Percentiles rank a stretch among this genome's conserved stretches.
Evolutionary conservation across 352 stramenopile genomes (phyloP).

Genomic region (Globisporangium iwayamae): DNA sequence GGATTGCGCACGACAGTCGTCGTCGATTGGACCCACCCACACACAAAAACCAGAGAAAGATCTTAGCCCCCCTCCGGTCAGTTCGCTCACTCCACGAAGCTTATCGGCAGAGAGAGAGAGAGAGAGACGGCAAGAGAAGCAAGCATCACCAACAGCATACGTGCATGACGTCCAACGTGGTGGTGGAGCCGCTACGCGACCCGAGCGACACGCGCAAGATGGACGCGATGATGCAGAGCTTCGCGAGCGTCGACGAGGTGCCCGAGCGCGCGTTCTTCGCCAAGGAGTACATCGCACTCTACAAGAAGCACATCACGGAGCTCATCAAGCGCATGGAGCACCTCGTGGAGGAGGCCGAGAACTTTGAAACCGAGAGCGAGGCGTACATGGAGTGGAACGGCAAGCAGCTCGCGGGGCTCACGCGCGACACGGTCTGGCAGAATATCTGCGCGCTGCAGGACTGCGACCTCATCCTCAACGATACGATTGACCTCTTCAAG

Average conservation of each 20-base stretch:
- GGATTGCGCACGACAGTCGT: background rate
- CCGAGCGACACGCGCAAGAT: constrained; percentile 5
- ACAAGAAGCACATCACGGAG: constrained; percentile 58
- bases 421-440: constrained; percentile 56
- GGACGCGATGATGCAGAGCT: constrained; percentile 9
- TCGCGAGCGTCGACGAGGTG: constrained; percentile 34
- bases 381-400: constrained; percentile 31
- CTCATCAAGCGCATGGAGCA: constrained; percentile 53
- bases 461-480: constrained; percentile 36
- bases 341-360: constrained; percentile 56
- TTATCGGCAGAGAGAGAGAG: background rate
- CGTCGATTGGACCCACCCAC: no score
- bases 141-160: background rate
- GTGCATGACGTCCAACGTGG: constrained; percentile 10
- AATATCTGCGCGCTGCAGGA: constrained; percentile 62
- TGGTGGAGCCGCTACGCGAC: background rate
- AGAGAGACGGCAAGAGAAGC: background rate
- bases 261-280: constrained; percentile 52
- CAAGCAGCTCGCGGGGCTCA: constrained; percentile 34
- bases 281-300: constrained; percentile 47
- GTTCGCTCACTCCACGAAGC: background rate
- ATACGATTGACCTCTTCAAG: constrained; percentile 40
- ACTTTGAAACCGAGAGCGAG: constrained; percentile 46
- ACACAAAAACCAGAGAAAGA: background rate
- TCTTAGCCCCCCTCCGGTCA: background rate